Evolutionary conservation across 768 basidiomycete genomes (phyloP).

Genomic region (Tephrocybe rancida): DNA sequence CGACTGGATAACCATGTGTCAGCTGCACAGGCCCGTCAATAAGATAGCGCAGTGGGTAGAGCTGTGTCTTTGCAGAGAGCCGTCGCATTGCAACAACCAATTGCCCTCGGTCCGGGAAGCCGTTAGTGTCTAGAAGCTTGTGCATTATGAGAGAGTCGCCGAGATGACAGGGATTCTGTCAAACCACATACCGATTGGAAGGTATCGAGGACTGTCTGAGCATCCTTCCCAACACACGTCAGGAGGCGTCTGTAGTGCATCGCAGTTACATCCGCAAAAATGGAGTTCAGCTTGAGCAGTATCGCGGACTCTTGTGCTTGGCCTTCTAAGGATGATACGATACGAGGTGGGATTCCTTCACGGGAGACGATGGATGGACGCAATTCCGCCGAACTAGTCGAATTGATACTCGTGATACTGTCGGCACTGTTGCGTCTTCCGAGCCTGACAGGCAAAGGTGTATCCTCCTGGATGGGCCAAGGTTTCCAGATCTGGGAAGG

Average conservation of each 20-base stretch:
- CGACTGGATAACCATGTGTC: background rate
- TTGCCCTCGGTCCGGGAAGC: background rate
- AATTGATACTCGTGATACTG: constrained; percentile 53
- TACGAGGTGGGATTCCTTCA: too few species aligned
- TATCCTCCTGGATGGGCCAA: too few species aligned
- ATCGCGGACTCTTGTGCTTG: background rate
- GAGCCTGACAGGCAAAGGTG: too few species aligned
- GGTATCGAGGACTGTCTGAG: constrained; percentile 4
- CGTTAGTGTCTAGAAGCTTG: background rate
- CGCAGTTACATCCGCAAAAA: background rate
- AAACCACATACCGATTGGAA: constrained; percentile 7
- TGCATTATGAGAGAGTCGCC: background rate
- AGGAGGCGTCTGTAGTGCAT: background rate
- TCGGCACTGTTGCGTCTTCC: too few species aligned
- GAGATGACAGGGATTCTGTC: background rate
- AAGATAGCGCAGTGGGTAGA: background rate
- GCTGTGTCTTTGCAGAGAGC: constrained; percentile 3
- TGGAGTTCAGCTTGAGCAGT: background rate
- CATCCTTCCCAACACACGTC: background rate
- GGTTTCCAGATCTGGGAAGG: too few species aligned
- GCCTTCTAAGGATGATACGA: constrained; percentile 18
- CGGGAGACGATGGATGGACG: too few species aligned
- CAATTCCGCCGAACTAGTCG: constrained; percentile 38
- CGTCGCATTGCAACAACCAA: constrained; percentile 6
- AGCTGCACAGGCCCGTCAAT: background rate